A percentile compares a stretch with the other conserved stretches of the same genome.
Conservation (phyloP, 768 basidiomycete genomes). For the Pleurotus tuber-regium region DNA sequence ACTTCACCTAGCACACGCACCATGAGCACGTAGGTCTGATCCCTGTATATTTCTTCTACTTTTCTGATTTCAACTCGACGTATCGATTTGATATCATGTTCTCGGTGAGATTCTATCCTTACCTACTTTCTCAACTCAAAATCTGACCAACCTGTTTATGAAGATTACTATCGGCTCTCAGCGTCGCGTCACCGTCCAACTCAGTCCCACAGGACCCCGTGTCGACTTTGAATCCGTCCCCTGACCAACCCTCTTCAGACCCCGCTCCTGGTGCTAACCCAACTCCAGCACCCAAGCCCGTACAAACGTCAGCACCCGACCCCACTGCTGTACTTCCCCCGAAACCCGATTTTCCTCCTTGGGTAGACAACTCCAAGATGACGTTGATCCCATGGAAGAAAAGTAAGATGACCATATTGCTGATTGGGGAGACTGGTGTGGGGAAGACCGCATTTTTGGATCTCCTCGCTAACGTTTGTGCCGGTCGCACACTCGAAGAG, state of each 20-base stretch:
- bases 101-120: no score
- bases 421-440: constrained; percentile 18
- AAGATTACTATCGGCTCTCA: no score
- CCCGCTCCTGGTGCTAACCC: not conserved
- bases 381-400: constrained; percentile 11
- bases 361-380: constrained; percentile 8
- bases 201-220: no score
- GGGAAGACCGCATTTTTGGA: constrained; percentile 18
- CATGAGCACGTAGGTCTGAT: no score
- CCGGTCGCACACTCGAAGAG: constrained; percentile 11
- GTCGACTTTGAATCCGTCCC: no score
- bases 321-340: not conserved
- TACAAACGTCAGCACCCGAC: not conserved
- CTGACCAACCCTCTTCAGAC: not conserved
- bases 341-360: constrained; percentile 1
- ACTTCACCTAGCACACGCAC: no score
- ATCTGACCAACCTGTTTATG: no score
- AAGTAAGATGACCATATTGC: constrained; percentile 5
- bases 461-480: constrained; percentile 17
- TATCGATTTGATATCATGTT: no score
- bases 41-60: no score
- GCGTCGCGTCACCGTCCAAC: no score
- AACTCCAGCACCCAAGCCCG: not conserved
- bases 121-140: no score
- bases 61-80: no score